phyloP scores from a whole-genome alignment of 176 grass and related monocot species.

The Metroxylon sagu region DNA sequence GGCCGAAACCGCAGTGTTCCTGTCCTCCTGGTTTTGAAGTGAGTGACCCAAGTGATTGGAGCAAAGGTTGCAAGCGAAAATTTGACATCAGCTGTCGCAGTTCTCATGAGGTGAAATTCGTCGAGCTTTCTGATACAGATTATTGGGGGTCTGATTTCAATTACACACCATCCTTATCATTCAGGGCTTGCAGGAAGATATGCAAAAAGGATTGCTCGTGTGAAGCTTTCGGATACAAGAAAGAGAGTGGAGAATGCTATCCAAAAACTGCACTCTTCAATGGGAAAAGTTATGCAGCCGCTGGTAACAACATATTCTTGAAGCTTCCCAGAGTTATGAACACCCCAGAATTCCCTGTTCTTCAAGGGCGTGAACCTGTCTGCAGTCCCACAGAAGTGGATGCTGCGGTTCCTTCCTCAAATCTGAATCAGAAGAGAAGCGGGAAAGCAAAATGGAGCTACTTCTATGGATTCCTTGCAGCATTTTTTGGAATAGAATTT shows the following conservation, averaged over 20 bases:
- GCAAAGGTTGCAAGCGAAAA: conserved; percentile 37
- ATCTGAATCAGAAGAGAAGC: too few species aligned
- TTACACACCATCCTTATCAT: background rate
- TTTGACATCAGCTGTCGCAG: conserved; percentile 30
- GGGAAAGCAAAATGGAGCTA: conserved; percentile 8
- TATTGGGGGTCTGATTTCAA: conserved; percentile 43
- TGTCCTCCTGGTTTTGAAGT: conserved; percentile 48
- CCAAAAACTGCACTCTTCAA: conserved; percentile 14
- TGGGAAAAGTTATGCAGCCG: conserved; percentile 1
- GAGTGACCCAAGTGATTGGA: conserved; percentile 32
- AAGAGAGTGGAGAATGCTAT: background rate
- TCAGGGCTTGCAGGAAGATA: conserved; percentile 1
- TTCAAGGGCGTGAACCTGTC: background rate
- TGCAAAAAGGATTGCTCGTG: conserved; percentile 21
- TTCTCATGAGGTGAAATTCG: conserved; percentile 8
- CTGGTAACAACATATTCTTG: background rate
- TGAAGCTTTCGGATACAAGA: conserved; percentile 19
- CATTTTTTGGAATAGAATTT: conserved; percentile 15
- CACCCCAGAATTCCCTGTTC: background rate
- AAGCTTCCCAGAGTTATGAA: conserved; percentile 7
- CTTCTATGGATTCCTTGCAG: conserved; percentile 13
- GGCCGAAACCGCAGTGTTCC: conserved; percentile 21
- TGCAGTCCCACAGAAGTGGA: conserved; percentile 5
- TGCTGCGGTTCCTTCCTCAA: background rate
- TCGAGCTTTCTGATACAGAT: conserved; percentile 10